Evolutionary conservation across 1,284 basidiomycete species (phyloP).

Genomic region (Ceratobasidium papillatum): DNA sequence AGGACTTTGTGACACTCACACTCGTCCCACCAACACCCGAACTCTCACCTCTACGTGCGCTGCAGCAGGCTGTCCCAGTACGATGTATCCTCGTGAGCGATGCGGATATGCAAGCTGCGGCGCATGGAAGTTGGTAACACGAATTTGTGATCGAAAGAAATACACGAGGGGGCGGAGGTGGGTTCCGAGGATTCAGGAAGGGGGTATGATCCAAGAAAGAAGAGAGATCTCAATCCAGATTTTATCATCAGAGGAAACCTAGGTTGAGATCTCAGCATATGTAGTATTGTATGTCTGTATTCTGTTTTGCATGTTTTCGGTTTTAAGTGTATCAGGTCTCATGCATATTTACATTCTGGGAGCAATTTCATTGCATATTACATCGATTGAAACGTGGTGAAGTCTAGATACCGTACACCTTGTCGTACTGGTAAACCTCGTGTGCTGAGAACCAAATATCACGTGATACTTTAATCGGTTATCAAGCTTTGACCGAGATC

Average conservation of each 20-base stretch:
- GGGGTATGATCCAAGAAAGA: background rate
- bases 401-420: too few species aligned
- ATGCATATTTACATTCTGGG: slow-evolving; percentile 2
- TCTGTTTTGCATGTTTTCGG: background rate
- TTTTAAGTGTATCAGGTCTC: background rate
- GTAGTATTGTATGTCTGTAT: background rate
- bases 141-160: background rate
- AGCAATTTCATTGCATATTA: background rate
- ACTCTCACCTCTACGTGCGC: slow-evolving; percentile 42
- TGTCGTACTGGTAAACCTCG: too few species aligned
- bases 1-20: slow-evolving; percentile 46
- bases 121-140: slow-evolving; percentile 22
- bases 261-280: background rate
- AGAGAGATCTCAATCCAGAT: background rate
- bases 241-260: background rate
- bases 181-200: background rate
- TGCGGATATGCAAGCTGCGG: slow-evolving; percentile 30
- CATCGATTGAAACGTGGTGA: too few species aligned
- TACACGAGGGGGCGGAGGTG: too few species aligned
- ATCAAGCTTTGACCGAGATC: too few species aligned
- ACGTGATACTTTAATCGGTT: too few species aligned
- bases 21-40: slow-evolving; percentile 44
- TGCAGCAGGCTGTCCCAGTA: slow-evolving; percentile 45
- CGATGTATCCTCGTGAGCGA: slow-evolving; percentile 30
- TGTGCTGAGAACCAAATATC: too few species aligned